phyloP scores from a whole-genome alignment of 495 filamentous ascomycete species.

The Aspergillus kassunensis region DNA sequence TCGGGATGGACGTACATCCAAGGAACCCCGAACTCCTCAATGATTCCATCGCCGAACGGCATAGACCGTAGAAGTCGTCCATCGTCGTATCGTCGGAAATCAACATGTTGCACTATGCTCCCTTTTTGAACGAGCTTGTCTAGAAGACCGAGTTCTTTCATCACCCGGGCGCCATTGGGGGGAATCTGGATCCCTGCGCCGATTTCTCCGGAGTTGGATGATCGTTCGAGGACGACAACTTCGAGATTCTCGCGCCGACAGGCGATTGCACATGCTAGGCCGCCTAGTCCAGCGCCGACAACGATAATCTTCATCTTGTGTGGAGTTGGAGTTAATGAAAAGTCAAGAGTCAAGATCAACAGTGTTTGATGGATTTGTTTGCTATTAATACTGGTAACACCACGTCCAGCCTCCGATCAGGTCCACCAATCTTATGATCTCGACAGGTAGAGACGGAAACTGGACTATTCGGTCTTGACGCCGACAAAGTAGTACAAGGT shows the following conservation, averaged over 20 bases:
- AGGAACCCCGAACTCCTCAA: slow-evolving; percentile 18
- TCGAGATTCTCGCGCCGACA: slow-evolving; percentile 48
- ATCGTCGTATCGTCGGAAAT: slow-evolving; percentile 52
- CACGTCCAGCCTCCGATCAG: background rate
- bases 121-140: slow-evolving; percentile 37
- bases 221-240: slow-evolving; percentile 56
- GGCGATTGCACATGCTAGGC: slow-evolving; percentile 52
- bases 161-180: slow-evolving; percentile 46
- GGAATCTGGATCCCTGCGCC: slow-evolving; percentile 51
- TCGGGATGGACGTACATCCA: slow-evolving; percentile 22
- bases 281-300: slow-evolving; percentile 51
- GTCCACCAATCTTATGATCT: background rate
- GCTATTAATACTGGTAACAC: background rate
- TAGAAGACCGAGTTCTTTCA: slow-evolving; percentile 44
- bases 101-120: slow-evolving; percentile 40
- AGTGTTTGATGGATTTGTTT: background rate
- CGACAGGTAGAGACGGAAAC: too few species aligned
- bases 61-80: slow-evolving; percentile 37
- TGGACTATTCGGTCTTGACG: background rate
- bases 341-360: background rate
- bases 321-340: background rate
- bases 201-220: slow-evolving; percentile 45
- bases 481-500: slow-evolving; percentile 20
- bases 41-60: slow-evolving; percentile 17
- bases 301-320: slow-evolving; percentile 34